Conservation (phyloP, 1,284 basidiomycete species). For the Apiotrichum gamsii region DNA sequence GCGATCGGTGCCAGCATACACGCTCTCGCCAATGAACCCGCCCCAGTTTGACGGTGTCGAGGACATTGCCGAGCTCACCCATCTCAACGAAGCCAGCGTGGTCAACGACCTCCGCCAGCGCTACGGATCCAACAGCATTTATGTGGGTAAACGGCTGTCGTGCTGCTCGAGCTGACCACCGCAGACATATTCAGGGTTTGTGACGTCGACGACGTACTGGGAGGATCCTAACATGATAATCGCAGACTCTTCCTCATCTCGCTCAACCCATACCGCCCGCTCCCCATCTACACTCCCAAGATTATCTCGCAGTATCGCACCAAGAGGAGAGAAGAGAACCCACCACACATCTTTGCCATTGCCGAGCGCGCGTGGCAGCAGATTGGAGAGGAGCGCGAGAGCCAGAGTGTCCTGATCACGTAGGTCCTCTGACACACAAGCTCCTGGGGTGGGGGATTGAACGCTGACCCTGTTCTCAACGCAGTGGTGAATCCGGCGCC, state of each 20-base stretch:
- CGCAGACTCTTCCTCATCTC: slow-evolving; percentile 79
- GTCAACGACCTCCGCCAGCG: slow-evolving; percentile 91
- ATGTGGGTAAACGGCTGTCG: slow-evolving; percentile 58
- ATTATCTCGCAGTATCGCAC: slow-evolving; percentile 89
- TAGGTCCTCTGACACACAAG: slow-evolving; percentile 53
- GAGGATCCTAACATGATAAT: slow-evolving; percentile 4
- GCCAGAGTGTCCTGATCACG: slow-evolving; percentile 98
- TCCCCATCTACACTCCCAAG: slow-evolving; percentile 90
- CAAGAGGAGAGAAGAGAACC: slow-evolving; percentile 83
- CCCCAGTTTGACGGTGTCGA: slow-evolving; percentile 97
- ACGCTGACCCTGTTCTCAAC: slow-evolving; percentile 5
- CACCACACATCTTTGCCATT: slow-evolving; percentile 95
- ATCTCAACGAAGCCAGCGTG: slow-evolving; percentile 96
- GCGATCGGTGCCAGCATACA: slow-evolving; percentile 64
- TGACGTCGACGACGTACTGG: slow-evolving; percentile 2
- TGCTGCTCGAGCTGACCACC: slow-evolving; percentile 1
- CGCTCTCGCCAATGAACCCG: slow-evolving; percentile 91
- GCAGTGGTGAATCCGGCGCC: slow-evolving; percentile 93
- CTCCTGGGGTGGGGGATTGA: too few relatives aligned
- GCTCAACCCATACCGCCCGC: slow-evolving; percentile 90
- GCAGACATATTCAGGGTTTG: slow-evolving; percentile 46
- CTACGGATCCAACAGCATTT: slow-evolving; percentile 88
- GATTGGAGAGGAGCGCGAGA: slow-evolving; percentile 95
- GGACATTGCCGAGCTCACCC: slow-evolving; percentile 97
- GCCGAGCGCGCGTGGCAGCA: slow-evolving; percentile 97